Evolutionary conservation across 2,329 filamentous ascomycete species (phyloP).

Genomic region (Fusarium liriodendri): DNA sequence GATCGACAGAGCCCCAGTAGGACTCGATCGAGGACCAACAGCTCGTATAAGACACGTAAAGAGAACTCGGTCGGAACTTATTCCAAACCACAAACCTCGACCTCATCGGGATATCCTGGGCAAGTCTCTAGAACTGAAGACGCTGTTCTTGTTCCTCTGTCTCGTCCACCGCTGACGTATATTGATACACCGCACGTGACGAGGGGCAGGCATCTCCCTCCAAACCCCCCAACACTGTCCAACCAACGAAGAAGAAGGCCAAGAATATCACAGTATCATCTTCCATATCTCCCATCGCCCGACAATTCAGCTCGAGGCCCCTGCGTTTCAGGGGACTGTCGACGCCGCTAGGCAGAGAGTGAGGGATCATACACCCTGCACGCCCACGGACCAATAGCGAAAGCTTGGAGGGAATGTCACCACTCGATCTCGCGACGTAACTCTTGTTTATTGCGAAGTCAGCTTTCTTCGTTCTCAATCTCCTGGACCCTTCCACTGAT

Average conservation of each 20-base stretch:
- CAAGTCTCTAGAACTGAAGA: neutral
- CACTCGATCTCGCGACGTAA: constrained; percentile 6
- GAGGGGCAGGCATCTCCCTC: constrained; percentile 7
- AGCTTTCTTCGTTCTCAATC: neutral
- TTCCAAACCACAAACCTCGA: neutral
- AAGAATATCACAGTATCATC: neutral
- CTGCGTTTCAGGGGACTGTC: constrained; percentile 7
- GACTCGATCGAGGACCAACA: neutral
- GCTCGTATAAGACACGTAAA: neutral
- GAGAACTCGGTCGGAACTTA: neutral
- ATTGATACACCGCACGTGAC: constrained; percentile 19
- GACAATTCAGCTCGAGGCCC: constrained; percentile 3
- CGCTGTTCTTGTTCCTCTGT: neutral
- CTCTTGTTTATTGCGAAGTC: constrained; percentile 11
- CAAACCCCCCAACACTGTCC: neutral
- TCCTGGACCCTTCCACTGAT: neutral
- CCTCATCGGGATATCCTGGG: neutral
- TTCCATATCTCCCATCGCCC: constrained; percentile 2
- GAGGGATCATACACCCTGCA: constrained; percentile 12
- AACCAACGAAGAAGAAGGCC: neutral
- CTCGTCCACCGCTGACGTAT: neutral
- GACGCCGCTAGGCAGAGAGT: constrained; percentile 12
- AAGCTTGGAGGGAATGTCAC: constrained; percentile 4
- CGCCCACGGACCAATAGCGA: constrained; percentile 1
- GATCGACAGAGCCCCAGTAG: constrained; percentile 2